Evolutionary conservation across 2,329 filamentous ascomycete genomes (phyloP), one percentile per base, ranked within the genome.

Genomic region (Pyrenochaeta sp.): DNA sequence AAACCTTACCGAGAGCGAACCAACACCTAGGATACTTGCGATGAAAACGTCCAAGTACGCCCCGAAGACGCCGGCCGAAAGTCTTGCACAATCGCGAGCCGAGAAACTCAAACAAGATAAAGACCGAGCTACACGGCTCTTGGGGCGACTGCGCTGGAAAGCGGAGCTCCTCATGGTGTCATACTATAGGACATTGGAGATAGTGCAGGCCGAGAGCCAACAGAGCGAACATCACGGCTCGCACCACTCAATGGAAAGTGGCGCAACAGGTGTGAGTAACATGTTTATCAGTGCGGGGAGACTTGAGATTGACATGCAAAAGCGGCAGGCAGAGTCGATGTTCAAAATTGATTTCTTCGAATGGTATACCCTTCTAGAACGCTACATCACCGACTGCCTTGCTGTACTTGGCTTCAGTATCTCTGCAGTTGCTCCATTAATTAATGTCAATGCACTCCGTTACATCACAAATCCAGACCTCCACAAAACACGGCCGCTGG

Each of bases 261-360:
- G 64, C 9, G 60, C 64, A 9, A 62, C 50, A n/a, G 68, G 70
- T 48, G 67, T 39, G 36, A 39, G 36, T 39, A 39, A 8, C 36
- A 5, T 3, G 3, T 13, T 13, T 13, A 13, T 12, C 13, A 13
- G 3, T 36, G 32, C 32, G 3, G 12, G 32, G 8, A 36, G 9
- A 6, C 13, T 12, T 3, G 32, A 9, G 8, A 19, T 19, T 39
- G 36, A 39, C 36, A 1, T 39, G 15, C 13, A n/a, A 19, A 39
- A 39, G 36, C 36, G 66, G 34, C 68, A 73, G 58, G 73, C 72
- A n/a, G 73, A 77, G 46, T 67, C 73, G 15, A 91, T 91, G 82
- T 92, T 92, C 80, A 91, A 92, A 73, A 83, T 92, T 7, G 90
- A 92, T 69, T 92, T 92, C 62, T 88, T 90, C 76, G 90, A 92